These are phyloP conservation scores for Solanum infundibuliforme DNA, from an alignment of 257 asterid species.

Conservation along the genomic window DNA sequence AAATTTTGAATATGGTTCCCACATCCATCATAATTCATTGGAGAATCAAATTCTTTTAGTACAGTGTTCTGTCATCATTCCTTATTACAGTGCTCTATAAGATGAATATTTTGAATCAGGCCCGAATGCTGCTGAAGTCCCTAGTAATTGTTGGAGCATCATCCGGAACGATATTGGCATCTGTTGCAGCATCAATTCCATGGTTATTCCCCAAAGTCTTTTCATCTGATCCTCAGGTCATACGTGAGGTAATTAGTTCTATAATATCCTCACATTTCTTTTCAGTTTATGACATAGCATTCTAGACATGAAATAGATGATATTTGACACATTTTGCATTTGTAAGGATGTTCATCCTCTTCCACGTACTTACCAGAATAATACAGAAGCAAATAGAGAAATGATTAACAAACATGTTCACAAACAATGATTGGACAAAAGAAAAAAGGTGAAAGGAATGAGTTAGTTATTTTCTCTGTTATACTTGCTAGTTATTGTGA, in stretches of 20 bases:
- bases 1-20: not conserved
- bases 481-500: not conserved
- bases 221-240: constrained; percentile 68
- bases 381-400: not conserved
- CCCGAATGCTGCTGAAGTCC: constrained; percentile 65
- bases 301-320: not conserved
- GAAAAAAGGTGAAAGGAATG: not conserved
- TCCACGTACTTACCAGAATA: not conserved
- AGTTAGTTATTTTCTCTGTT: not conserved
- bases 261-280: not conserved
- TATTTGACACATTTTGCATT: not conserved
- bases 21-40: not conserved
- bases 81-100: not conserved
- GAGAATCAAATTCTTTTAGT: not conserved
- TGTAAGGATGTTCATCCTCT: not conserved
- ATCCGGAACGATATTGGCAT: constrained; percentile 60
- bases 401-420: not conserved
- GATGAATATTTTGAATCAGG: constrained; percentile 35
- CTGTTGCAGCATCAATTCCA: constrained; percentile 72
- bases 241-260: constrained; percentile 50
- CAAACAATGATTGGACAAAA: not conserved
- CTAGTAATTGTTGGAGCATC: constrained; percentile 65
- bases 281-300: not conserved
- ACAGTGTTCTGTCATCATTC: not conserved
- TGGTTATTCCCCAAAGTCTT: constrained; percentile 78